A percentile compares a stretch with the other conserved stretches of the same genome.
These are phyloP conservation scores for Kwoniella botswanensis DNA, from an alignment of 768 basidiomycete species.

Conservation along the genomic window DNA sequence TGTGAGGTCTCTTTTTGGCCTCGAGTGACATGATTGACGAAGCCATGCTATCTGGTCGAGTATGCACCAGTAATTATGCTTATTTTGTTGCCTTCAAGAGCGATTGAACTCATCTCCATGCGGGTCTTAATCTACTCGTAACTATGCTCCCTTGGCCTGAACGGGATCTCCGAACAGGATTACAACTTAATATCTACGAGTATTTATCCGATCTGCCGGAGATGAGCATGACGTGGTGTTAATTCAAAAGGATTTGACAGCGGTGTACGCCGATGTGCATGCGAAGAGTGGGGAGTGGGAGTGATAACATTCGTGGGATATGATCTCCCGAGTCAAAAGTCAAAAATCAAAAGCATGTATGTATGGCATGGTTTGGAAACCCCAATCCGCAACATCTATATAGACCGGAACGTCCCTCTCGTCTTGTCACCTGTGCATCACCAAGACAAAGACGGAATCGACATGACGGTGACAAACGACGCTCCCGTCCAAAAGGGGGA, in stretches of 20 bases:
- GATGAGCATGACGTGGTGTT: neutral
- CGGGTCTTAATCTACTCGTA: too few species aligned
- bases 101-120: too few species aligned
- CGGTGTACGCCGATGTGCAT: neutral
- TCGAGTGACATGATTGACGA: constrained; percentile 2
- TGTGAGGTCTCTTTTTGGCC: constrained; percentile 34
- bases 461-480: neutral
- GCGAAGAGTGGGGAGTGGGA: neutral
- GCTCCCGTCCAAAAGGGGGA: neutral
- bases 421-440: too few species aligned
- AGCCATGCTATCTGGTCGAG: neutral
- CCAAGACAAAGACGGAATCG: neutral
- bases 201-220: neutral
- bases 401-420: neutral
- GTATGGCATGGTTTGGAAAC: too few species aligned
- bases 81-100: too few species aligned
- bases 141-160: too few species aligned
- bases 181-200: too few species aligned
- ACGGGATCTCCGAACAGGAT: neutral
- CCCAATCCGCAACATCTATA: neutral
- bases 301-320: neutral
- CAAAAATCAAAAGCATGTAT: too few species aligned
- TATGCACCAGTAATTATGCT: neutral
- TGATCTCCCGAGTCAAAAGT: too few species aligned
- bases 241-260: neutral